Percentiles rank a stretch among this genome's conserved stretches.
These are phyloP conservation scores for Amanita subjunquillea DNA, from an alignment of 768 basidiomycete species.

Conservation along the genomic window DNA sequence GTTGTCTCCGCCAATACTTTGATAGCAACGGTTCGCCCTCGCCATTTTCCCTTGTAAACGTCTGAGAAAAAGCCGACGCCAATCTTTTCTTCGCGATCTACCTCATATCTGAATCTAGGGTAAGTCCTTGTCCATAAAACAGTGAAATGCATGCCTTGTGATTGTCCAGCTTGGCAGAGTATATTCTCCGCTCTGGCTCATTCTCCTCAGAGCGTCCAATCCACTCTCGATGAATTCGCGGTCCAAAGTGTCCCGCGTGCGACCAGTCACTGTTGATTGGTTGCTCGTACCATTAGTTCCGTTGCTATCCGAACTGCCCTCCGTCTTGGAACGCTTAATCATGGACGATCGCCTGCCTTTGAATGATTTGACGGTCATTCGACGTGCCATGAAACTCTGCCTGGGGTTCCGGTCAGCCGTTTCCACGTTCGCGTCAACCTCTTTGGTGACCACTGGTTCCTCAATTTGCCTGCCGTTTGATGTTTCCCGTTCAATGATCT, in stretches of 20 bases:
- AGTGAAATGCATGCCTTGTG: constrained; percentile 34
- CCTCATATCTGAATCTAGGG: constrained; percentile 46
- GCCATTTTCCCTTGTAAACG: constrained; percentile 73
- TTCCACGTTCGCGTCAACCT: neutral
- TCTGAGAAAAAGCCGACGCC: constrained; percentile 70
- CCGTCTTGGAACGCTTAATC: constrained; percentile 5
- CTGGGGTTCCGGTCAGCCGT: neutral
- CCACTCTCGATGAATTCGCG: constrained; percentile 63
- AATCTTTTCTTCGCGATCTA: constrained; percentile 59
- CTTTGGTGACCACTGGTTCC: neutral
- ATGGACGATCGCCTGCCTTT: neutral
- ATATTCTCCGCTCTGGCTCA: constrained; percentile 36
- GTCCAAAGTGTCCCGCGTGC: constrained; percentile 42
- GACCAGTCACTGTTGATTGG: neutral
- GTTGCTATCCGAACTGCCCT: neutral
- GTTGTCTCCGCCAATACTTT: constrained; percentile 60
- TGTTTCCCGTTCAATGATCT: neutral
- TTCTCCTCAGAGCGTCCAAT: constrained; percentile 57
- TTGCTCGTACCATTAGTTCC: neutral
- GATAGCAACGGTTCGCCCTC: constrained; percentile 53
- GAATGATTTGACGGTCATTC: constrained; percentile 1
- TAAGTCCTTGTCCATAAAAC: neutral
- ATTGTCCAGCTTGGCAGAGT: constrained; percentile 69
- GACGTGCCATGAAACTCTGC: neutral
- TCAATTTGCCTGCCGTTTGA: neutral